Evolutionary conservation across 352 stramenopile species (phyloP), one percentile per base, ranked within the genome.

Genomic region (Phytophthora citrophthora): DNA sequence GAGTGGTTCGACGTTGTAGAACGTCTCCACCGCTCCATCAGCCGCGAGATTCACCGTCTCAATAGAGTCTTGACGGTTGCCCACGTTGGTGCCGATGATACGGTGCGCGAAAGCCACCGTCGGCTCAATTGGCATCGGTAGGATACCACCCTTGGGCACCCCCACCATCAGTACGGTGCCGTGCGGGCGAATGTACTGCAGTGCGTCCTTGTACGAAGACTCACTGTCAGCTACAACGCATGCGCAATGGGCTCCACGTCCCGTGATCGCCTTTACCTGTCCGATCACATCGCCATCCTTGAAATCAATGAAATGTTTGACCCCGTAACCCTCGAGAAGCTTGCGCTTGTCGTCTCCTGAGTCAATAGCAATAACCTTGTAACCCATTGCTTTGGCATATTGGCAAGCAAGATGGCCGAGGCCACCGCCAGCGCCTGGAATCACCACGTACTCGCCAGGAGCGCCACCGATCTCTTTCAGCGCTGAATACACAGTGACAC

Each of bases 401-500:
- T 95, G 91, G 23, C 89, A 72, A 10, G 68, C 86, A 52, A 95
- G 68, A 58, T 96, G 89, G 18, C 89, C 88, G 12, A 96, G 70
- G 18, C 87, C 77, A 26, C 89, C 89, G 40, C 91, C 73, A 9
- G 67, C 67, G 15, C 89, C 86, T 9, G 70, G 73, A 36, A 96
- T 69, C 38, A 70, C 88, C 1, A 96, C 70, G 20, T 62, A 81
- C 29, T 83, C 60, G 12, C 73, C 76, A 16, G 61, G 36, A 40
- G 74, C 49, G 23, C 73, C 77, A 40, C 73, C 73, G 45, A 78
- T 83, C 48, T 86, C 72, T 56, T 81, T 85, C 13, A 96, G 68
- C 1, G 90, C 88, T 27, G 75, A 87, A 57, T 92, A 97, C 5
- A 79, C 77, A 0, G 90, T 97, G 27, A 97, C 78, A 13, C 91